Base-by-base conservation (phyloP, 2,329 filamentous ascomycete species). In the Trichophyton schoenleinii region DNA sequence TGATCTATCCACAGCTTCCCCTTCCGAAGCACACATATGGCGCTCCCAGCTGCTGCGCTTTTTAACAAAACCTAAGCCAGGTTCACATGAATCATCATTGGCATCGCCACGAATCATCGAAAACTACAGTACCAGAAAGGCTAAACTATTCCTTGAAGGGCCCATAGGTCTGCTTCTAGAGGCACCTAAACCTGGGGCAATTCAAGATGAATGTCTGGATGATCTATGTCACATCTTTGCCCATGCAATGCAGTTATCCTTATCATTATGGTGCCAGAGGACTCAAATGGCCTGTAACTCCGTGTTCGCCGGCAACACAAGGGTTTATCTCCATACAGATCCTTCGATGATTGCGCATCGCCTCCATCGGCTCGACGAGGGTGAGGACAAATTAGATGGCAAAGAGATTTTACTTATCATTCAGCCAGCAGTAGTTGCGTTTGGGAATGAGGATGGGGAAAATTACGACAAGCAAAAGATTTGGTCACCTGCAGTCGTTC, bases 381-480 rank as follows among this genome's bases (percentile, higher is more conserved):
- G 64, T 6, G 66, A 68, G 38, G 36, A 20, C 0, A 36, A 57
- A 28, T 53, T 67, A 1, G 66, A 68, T 49, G 63, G 66, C 6
- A 62, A 63, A 13, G 18, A 41, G 15, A 58, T 64, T 1, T 34
- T 67, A n/a, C 57, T 64, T 1, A n/a, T 66, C 8, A 61, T 67
- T 11, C 66, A 68, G 13, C 66, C 67, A 1, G 63, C 61, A n/a
- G 28, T 69, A 11, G n/a, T 69, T 18, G 66, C 64, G 1, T 67
- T 62, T 46, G 67, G 67, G 1, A 63, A 64, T 38, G 65, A 66
- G 28, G 46, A 67, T 25, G 67, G 62, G 0, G 67, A 67, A 59
- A 41, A 67, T 44, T 69, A 68, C 41, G 60, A 68, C 7, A 44
- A 63, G 18, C 22, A 36, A 20, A 68, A 67, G 41, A 41, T 68